These are phyloP conservation scores for Yamadazyma songkhlaensis DNA, from an alignment of 1,139 yeast species.

Conservation along the genomic window DNA sequence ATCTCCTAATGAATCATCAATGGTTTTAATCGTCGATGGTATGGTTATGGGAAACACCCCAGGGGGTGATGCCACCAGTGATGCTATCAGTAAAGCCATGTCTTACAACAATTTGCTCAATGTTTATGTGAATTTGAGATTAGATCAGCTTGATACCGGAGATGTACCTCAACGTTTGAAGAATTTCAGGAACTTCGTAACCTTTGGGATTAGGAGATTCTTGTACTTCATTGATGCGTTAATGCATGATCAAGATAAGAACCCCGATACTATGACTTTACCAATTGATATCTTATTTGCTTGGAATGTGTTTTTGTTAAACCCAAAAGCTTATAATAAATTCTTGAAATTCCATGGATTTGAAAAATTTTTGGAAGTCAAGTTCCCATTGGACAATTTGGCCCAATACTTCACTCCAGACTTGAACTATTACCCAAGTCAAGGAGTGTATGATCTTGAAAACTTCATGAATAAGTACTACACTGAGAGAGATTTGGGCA, in stretches of 20 bases:
- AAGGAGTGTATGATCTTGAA: background rate
- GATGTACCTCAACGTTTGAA: too few relatives aligned
- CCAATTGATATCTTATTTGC: slow-evolving; percentile 1
- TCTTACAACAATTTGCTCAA: too few relatives aligned
- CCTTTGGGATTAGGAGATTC: too few relatives aligned
- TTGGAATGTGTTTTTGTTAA: slow-evolving; percentile 4
- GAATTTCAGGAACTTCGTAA: too few relatives aligned
- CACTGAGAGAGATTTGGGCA: background rate
- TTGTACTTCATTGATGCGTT: background rate
- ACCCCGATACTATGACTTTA: too few relatives aligned
- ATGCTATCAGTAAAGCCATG: too few relatives aligned
- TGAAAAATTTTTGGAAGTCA: background rate
- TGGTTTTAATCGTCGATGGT: too few relatives aligned
- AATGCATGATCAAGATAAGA: background rate
- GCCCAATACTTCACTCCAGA: background rate
- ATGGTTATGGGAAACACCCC: too few relatives aligned
- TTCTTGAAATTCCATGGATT: slow-evolving; percentile 1
- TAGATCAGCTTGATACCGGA: too few relatives aligned
- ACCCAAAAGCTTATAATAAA: slow-evolving; percentile 1
- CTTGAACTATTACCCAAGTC: background rate
- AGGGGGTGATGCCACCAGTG: too few relatives aligned
- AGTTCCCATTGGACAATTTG: background rate
- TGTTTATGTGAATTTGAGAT: too few relatives aligned
- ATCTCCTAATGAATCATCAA: too few relatives aligned
- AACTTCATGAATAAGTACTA: background rate